Conservation (phyloP, 2,329 filamentous ascomycete genomes). For the Trichoderma pleuroti region DNA sequence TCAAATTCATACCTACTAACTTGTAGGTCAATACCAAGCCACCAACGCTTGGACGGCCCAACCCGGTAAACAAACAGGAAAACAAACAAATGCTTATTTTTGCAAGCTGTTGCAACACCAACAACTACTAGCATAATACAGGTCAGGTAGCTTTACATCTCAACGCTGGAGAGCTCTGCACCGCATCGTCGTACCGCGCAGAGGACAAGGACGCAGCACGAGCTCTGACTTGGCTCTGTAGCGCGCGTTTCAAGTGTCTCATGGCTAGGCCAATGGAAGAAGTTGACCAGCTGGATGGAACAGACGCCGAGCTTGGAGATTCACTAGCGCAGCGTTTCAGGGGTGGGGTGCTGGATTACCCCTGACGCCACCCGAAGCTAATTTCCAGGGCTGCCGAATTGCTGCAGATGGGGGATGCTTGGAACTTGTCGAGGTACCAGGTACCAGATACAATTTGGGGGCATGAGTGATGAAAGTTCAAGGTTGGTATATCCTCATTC, state of each 20-base stretch:
- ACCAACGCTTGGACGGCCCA: neutral
- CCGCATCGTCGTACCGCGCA: neutral
- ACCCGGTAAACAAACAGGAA: neutral
- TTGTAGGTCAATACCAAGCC: neutral
- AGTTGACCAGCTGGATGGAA: conserved; percentile 11
- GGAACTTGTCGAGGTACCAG: neutral
- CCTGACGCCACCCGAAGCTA: conserved; percentile 17
- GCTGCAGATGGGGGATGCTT: neutral
- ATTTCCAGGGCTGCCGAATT: conserved; percentile 12
- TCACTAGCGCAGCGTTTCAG: conserved; percentile 14
- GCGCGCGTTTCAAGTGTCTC: conserved; percentile 15
- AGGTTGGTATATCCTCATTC: neutral
- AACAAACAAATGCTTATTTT: neutral
- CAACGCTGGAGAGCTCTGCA: neutral
- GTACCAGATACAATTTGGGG: neutral
- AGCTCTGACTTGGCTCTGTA: neutral
- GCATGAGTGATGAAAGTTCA: neutral
- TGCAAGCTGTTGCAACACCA: no score
- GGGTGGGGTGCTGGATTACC: neutral
- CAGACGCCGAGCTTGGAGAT: conserved; percentile 11
- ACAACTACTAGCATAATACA: neutral
- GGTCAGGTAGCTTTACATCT: neutral
- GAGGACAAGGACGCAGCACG: neutral
- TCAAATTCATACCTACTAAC: no score
- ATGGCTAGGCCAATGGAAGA: conserved; percentile 8